Base-by-base conservation (phyloP, 2,329 filamentous ascomycete genomes). In the Paecilomyces sp. region DNA sequence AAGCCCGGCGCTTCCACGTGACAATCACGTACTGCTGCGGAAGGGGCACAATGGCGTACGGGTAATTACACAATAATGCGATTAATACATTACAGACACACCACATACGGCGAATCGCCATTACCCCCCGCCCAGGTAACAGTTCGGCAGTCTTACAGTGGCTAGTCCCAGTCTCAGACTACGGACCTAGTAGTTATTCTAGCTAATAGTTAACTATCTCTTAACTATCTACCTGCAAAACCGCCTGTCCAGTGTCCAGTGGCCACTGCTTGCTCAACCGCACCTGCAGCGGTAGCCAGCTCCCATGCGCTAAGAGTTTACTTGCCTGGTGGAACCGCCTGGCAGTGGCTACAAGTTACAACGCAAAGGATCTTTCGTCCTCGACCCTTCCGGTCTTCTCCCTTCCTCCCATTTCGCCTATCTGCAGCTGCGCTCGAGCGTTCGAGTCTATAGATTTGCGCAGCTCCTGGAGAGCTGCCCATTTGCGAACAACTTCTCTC, bases 1-100 rank as follows among this genome's bases (percentile, higher is more conserved):
- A 72, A 72, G 31, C 31, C 31, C 31, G 8, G 8, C 62, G 31
- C 0, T 67, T 63, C 11, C 52, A 28, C 24, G 18, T 53, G 30
- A 53, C 18, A 2, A 47, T 47, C n/a, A 9, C 5, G 25, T 9
- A 8, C 41, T 8, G 8, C 31, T 47, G n/a, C 15, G 36, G 36
- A 47, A 47, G n/a, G 15, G n/a, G 6, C n/a, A 47, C 25, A 28
- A 28, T 47, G 9, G 18, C 41, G 41, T 47, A 47, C 18, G 9
- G 2, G 41, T 47, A 47, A 47, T 47, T 47, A 47, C 41, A 5
- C n/a, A 15, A 8, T 18, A 22, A 1, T 5, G 41, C 41, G 2
- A n/a, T 18, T 47, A 47, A 47, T 47, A 47, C 6, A 47, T 47
- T 47, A 47, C 41, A 9, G 4, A 22, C 8, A 15, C 41, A 47